Evolutionary conservation across 257 asterid species (phyloP).

Genomic region (Ligustrum vulgare): DNA sequence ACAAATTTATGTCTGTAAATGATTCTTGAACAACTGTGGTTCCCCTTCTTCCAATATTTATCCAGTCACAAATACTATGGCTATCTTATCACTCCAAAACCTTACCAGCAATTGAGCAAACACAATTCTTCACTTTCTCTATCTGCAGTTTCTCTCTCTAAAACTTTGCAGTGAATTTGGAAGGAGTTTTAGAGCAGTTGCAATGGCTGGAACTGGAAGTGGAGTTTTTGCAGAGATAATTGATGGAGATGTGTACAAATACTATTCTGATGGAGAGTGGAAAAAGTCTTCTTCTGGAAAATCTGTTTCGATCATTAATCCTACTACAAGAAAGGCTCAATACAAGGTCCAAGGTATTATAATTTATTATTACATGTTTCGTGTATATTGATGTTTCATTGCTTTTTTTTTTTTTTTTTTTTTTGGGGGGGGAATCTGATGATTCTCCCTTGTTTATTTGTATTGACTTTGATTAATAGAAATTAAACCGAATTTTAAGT

Average conservation of each 20-base stretch:
- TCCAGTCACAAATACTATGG: not conserved
- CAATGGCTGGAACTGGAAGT: conserved; percentile 90
- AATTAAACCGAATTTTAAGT: not conserved
- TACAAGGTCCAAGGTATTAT: conserved; percentile 91
- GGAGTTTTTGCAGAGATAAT: conserved; percentile 76
- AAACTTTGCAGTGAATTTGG: not conserved
- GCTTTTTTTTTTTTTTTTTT: not conserved
- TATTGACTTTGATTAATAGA: not conserved
- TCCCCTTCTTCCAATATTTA: conserved; percentile 36
- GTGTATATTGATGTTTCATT: too few relatives aligned
- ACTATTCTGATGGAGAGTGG: conserved; percentile 89
- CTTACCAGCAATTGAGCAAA: not conserved
- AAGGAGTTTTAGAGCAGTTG: conserved; percentile 14
- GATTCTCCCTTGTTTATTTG: not conserved
- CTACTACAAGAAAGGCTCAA: conserved; percentile 80
- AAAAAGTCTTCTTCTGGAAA: conserved; percentile 72
- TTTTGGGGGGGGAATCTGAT: not conserved
- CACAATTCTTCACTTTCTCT: conserved; percentile 4
- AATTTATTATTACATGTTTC: too few relatives aligned
- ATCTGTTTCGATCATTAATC: conserved; percentile 76
- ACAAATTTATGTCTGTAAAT: conserved; percentile 27
- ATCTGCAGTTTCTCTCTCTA: conserved; percentile 20
- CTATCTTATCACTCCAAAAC: conserved; percentile 6
- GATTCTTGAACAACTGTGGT: conserved; percentile 17
- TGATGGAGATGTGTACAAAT: conserved; percentile 78